These are phyloP conservation scores for Phytophthora tentaculata DNA, from an alignment of 352 stramenopile genomes.

Conservation along the genomic window DNA sequence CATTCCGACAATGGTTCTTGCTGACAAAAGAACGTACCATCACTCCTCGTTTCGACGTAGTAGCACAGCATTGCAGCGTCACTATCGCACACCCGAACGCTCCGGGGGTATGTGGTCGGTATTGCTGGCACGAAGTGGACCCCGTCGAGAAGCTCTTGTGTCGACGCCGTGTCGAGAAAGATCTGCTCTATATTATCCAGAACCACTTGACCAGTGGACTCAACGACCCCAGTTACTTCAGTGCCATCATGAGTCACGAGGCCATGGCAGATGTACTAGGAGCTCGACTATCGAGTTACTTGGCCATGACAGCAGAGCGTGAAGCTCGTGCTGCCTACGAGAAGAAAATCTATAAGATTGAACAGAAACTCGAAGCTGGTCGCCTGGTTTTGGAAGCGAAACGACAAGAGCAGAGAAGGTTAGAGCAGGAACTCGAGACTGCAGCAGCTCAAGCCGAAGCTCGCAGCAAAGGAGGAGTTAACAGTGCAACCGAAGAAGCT, in stretches of 20 bases:
- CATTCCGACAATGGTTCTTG: conserved; percentile 58
- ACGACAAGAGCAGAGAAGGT: conserved; percentile 64
- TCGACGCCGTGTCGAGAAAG: conserved; percentile 54
- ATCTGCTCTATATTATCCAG: conserved; percentile 60
- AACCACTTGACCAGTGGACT: conserved; percentile 45
- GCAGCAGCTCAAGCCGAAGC: conserved; percentile 36
- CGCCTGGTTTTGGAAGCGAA: conserved; percentile 64
- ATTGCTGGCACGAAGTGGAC: conserved; percentile 66
- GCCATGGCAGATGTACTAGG: conserved; percentile 53
- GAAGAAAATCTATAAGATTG: conserved; percentile 64
- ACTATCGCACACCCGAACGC: conserved; percentile 60
- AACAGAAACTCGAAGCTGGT: conserved; percentile 69
- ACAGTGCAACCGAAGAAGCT: conserved; percentile 13
- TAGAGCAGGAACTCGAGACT: conserved; percentile 57
- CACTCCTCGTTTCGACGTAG: conserved; percentile 51
- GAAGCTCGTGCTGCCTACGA: conserved; percentile 58
- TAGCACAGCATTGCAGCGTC: conserved; percentile 55
- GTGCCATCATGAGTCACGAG: conserved; percentile 60
- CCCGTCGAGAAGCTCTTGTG: conserved; percentile 43
- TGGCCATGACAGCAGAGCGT: conserved; percentile 50
- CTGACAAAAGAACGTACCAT: conserved; percentile 27
- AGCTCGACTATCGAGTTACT: conserved; percentile 49
- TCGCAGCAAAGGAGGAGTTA: conserved; percentile 31
- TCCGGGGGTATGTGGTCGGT: conserved; percentile 62
- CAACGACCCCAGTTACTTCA: conserved; percentile 56